Base-by-base conservation (phyloP, 768 basidiomycete species). In the Suillus sp. region DNA sequence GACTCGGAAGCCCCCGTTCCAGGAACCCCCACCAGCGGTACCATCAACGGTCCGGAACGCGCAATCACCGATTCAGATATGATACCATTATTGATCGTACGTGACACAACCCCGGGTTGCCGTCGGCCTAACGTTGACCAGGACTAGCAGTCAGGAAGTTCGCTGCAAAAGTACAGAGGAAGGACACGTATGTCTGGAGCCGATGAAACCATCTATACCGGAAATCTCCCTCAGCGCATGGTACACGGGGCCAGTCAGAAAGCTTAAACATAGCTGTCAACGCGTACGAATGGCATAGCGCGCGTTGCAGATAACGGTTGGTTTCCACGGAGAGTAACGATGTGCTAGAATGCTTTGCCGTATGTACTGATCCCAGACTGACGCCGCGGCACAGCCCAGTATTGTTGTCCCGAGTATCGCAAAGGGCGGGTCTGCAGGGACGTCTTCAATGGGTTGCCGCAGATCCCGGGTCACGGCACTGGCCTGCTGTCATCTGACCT, bases 41-140 rank as follows among this genome's bases (percentile, higher is more conserved):
- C 25, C 50, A 65, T 63, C 62, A 66, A 65, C 60, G 66, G 60
- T 18, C 54, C 60, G 63, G 62, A 63, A 53, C 62, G 68, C 64
- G 70, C 50, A 62, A 72, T 68, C 72, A 66, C 68, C 72, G 68
- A 65, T 58, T n/a, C 18, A 61, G 63, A 38, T 45, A 45, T 61
- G 63, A 64, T 61, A 60, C 63, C 32, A 64, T 64, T 60, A 64
- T 34, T 54, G 53, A 54, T 54, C 34, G n/a, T 54, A 54, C 53
- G 32, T 54, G 53, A n/a, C n/a, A 14, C 34, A 22, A 57, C 56
- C 56, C 40, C 56, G 56, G 56, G 56, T 40, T 25, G 37, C 56
- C 56, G 56, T 57, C 38, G 38, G 56, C 25, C 34, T 6, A 55
- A 38, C 16, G 30, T 51, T 51, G 30, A 51, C 48, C 27, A 55